Evolutionary conservation across 2,329 filamentous ascomycete species (phyloP), one percentile per base, ranked within the genome.

Genomic region (Alternaria consortialis): DNA sequence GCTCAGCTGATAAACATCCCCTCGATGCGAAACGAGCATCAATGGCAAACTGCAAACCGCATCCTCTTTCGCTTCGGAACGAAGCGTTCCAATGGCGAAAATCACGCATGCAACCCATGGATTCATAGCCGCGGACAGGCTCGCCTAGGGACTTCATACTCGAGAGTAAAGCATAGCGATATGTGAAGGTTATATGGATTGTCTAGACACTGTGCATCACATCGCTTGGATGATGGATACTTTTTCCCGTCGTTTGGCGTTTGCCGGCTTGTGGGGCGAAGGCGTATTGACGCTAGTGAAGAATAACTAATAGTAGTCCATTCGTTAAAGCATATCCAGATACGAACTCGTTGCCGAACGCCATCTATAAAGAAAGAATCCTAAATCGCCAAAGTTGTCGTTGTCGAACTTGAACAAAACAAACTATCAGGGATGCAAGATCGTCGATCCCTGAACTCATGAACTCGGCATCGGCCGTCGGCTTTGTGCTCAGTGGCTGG

Each of bases 51-150:
- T 43, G 58, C 53, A 56, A 55, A 7, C 37, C 25, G 42, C 42
- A 37, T n/a, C 54, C 56, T 54, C 40, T 40, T 34, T 15, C 23
- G 53, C 56, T 37, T 53, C 36, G 29, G 13, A 39, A 37, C 34
- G 40, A 56, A 53, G 34, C 58, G 57, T 65, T 67, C 72, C 70
- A 75, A 75, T 75, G 51, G 72, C 71, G 65, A 71, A 74, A 75
- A 66, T 73, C 63, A 71, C 72, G 67, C 72, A 74, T 70, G 69
- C 65, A 68, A 68, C 68, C 59, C 57, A 58, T 53, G 43, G 47
- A 53, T 47, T 36, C 37, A 23, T 52, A 40, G 54, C 34, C 51
- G 48, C 55, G 36, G 43, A 27, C 40, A 56, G 34, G 46, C 56
- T 34, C 40, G 51, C 48, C 53, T 61, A 53, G 58, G 15, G 32